phyloP scores from a whole-genome alignment of 345 rosid genomes.

The Populus davidiana region DNA sequence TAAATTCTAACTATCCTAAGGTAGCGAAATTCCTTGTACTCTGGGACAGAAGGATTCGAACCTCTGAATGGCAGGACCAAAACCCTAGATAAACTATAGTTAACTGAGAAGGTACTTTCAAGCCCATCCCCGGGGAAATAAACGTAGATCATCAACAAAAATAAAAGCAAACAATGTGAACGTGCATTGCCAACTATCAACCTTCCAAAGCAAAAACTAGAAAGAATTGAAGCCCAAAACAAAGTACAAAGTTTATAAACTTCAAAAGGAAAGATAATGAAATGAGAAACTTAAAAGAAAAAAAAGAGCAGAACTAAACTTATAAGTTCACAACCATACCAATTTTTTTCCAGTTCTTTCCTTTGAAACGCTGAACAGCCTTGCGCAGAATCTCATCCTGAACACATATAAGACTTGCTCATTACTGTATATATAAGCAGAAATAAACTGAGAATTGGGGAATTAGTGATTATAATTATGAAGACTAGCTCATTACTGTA shows the following conservation, averaged over 20 bases:
- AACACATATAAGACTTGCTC: conserved; percentile 7
- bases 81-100: not conserved
- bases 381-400: conserved; percentile 89
- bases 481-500: not conserved
- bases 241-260: not conserved
- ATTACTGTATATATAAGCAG: not conserved
- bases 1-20: not conserved
- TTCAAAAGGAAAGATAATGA: not conserved
- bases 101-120: not conserved
- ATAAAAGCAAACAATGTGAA: not conserved
- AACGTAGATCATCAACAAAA: not conserved
- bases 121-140: not conserved
- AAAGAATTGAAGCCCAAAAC: not conserved
- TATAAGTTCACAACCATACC: conserved; percentile 41
- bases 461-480: too few species aligned
- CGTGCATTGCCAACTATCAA: not conserved
- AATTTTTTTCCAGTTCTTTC: conserved; percentile 99
- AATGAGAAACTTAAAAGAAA: not conserved
- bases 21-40: too few species aligned
- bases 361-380: conserved; percentile 94
- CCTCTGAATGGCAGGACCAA: too few species aligned
- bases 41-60: too few species aligned
- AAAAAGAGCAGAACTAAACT: not conserved
- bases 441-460: not conserved
- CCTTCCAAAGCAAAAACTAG: not conserved